Base-by-base conservation (phyloP, 306 rosid genomes). In the Cicer yamashitae region DNA sequence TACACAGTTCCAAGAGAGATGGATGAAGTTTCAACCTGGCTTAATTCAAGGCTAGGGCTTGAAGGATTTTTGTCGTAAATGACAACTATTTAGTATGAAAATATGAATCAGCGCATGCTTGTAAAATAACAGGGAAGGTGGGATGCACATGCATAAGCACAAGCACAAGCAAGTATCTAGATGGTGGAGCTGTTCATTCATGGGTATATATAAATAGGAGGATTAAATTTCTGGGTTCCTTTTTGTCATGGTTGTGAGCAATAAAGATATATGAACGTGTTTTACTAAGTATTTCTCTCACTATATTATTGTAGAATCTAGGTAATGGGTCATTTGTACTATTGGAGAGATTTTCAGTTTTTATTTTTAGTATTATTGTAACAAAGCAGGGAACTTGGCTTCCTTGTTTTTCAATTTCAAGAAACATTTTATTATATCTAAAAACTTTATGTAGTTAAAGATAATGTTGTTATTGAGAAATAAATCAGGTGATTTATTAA, bases 1-100 rank as follows among this genome's bases (percentile, higher is more conserved):
- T 96, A 90, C 85, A 92, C 98, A 54, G 84, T 96, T 60, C 98
- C 98, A 3, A 89, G 87, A 86, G 99, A 96, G 88, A 96, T 92
- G 99, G 86, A 89, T 51, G 99, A 96, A 58, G 96, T 96, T 71
- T 96, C 96, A 80, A 85, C 76, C 69, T 96, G 98, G 99, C 90
- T 96, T 72, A 79, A 75, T 74, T 82, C 91, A 73, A 88, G 92
- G 89, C 68, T 96, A 58, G 99, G 90, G 17, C 96, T 93, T 11
- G 98, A 90, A 4, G 98, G 98, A 3, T 70, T 60, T n/a, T 60
- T 65, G 66, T 20, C 83, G 17, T 84, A 57, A 79, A 64, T 50
- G 54, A 57, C 80, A 56, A 30, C 9, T 11, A 67, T 45, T 14
- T 58, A 13, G 66, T 30, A 60, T 12, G 43, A 59, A 34, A 60